Conservation (phyloP, 495 filamentous ascomycete species). For the Lasiosphaeria hispida region DNA sequence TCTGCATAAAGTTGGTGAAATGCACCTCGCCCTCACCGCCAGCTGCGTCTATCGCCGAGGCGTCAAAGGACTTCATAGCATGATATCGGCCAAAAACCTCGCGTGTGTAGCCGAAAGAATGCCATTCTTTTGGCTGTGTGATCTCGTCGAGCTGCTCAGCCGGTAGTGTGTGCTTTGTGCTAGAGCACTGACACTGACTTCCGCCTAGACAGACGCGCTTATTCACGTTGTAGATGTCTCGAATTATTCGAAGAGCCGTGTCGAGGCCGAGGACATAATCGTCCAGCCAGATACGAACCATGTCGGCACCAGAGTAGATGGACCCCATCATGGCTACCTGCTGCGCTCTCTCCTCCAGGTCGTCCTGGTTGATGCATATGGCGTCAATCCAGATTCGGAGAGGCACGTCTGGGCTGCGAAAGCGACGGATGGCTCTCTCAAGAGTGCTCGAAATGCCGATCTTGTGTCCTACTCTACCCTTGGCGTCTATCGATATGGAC, state of each 20-base stretch:
- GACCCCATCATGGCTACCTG: conserved; percentile 27
- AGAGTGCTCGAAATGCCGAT: not conserved
- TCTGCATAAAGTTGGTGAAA: conserved; percentile 2
- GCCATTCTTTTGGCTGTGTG: not conserved
- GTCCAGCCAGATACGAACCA: conserved; percentile 28
- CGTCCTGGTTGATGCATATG: conserved; percentile 20
- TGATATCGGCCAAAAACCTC: not conserved
- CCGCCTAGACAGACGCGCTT: not conserved
- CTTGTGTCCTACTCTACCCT: too few species aligned
- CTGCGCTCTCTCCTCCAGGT: conserved; percentile 20
- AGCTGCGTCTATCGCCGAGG: not conserved
- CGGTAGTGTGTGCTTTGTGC: conserved; percentile 1
- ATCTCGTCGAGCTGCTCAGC: not conserved
- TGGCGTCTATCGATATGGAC: not conserved
- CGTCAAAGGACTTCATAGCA: not conserved
- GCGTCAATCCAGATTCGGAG: conserved; percentile 3
- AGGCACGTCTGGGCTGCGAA: conserved; percentile 1
- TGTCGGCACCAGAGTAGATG: conserved; percentile 21
- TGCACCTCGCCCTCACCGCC: conserved; percentile 2
- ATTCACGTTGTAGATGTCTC: conserved; percentile 7
- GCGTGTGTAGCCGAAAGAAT: not conserved
- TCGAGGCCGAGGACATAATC: conserved; percentile 21
- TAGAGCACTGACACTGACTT: not conserved
- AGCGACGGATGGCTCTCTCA: conserved; percentile 3
- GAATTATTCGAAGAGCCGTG: not conserved